Evolutionary conservation across 257 asterid genomes (phyloP), one percentile per base, ranked within the genome.

Genomic region (Nicotiana benthamiana): DNA sequence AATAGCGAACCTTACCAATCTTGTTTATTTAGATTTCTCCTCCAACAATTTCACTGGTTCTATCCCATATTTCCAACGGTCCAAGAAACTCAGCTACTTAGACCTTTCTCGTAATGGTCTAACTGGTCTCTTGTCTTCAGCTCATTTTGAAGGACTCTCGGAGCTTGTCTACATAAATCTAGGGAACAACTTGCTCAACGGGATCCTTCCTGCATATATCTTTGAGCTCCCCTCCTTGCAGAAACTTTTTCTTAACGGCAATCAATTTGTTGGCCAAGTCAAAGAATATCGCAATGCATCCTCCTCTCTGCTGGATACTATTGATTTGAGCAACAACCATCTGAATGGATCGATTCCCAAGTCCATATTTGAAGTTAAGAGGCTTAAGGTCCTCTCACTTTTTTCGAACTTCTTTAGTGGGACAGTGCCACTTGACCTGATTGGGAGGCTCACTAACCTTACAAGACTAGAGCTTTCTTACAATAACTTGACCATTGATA

Each of bases 391-490:
- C 1, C 88, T 89, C 74, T 63, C 60, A 51, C 77, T 87, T 20
- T 85, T 87, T 75, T 85, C 82, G 24, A 89, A 89, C 27, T 36
- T n/a, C 7, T 87, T 87, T 80, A 80, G 65, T 1, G 92, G 86
- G 8, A 70, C 24, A 28, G 3, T 83, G 0, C 12, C 60, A 28
- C 15, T 81, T 18, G 80, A 65, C 4, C 54, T 54, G 24, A 11
- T 88, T 6, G 81, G 79, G 52, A 82, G 4, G 22, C 80, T 90
- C 57, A 74, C 1, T 1, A 90, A 79, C 20, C 92, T 89, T 9
- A 6, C 92, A 8, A 43, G 68, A 3, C 86, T 92, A 5, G 96
- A 90, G 74, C 90, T 92, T 63, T 90, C 90, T 32, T 20, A 86
- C 89, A 92, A 91, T 83, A 83, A 82, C 7, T 53, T 92, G 84